phyloP scores from a whole-genome alignment of 2,329 filamentous ascomycete genomes.

The Talaromyces sp. region DNA sequence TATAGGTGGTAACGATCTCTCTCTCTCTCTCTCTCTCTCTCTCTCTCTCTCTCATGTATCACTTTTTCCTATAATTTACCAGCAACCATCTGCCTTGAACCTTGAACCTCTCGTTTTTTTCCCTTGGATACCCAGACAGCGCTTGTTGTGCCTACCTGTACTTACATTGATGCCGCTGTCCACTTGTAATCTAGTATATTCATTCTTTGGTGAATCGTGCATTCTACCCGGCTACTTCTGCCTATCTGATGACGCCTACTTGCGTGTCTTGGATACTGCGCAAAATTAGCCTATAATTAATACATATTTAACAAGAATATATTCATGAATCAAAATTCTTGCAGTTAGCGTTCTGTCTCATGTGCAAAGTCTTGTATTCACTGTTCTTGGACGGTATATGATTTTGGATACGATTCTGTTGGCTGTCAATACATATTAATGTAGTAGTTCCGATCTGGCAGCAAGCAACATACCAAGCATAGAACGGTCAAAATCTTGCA shows the following conservation, averaged over 20 bases:
- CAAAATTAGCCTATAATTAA: background rate
- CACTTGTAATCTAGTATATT: background rate
- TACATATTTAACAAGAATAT: background rate
- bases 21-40: background rate
- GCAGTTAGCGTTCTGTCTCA: too few relatives aligned
- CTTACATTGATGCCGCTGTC: background rate
- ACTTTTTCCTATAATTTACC: background rate
- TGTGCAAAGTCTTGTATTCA: too few relatives aligned
- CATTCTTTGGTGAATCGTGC: background rate
- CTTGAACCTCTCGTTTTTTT: background rate
- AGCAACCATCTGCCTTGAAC: background rate
- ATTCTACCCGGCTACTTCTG: background rate
- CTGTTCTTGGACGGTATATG: slow-evolving; percentile 18
- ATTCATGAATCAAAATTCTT: background rate
- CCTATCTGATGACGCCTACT: background rate
- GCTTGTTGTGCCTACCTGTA: background rate
- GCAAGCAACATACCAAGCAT: slow-evolving; percentile 24
- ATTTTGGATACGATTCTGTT: slow-evolving; percentile 41
- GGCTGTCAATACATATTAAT: slow-evolving; percentile 7
- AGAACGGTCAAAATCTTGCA: slow-evolving; percentile 49
- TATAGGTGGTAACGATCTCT: background rate
- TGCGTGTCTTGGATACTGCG: too few relatives aligned
- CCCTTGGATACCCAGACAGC: background rate
- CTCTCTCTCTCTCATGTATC: background rate
- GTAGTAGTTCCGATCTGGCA: background rate